Evolutionary conservation across 2,329 filamentous ascomycete species (phyloP), one percentile per base, ranked within the genome.

Genomic region (Aspergillus costaricaensis): DNA sequence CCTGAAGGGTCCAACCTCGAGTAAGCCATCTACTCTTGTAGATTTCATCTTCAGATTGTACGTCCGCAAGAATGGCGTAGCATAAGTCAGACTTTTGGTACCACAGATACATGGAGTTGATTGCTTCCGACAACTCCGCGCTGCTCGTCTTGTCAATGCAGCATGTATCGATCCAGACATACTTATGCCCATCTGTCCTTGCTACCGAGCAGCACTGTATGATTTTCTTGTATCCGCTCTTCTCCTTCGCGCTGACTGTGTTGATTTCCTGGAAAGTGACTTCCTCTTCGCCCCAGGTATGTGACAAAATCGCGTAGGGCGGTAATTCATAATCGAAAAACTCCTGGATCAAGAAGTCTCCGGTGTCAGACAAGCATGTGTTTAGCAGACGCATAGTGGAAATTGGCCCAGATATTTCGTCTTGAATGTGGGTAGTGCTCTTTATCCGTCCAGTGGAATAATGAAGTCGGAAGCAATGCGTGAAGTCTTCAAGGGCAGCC

Each of bases 181-280:
- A 43, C 7, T 43, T 6, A 2, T 17, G 2, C 1, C 39, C 39
- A 2, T 17, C 5, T 4, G 15, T 1, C 39, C n/a, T 17, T 9
- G 39, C 39, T n/a, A 43, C 39, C 6, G 15, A 19, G 39, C 39
- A 43, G 9, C 10, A 47, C 5, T 21, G 8, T 21, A 4, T 14
- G 10, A 47, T 47, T 25, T 47, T 47, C 6, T 12, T 3, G 17
- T 14, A 47, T 8, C 43, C 43, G 12, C 21, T 19, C 10, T 47
- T 23, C 1, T 2, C 6, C 17, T 19, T 25, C 10, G 43, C 21
- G 9, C 8, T 3, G 10, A 2, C 3, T 2, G 19, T 0, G 2
- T 21, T 47, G 4, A 47, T 27, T 8, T 47, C 43, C 5, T 47
- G 43, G 8, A 3, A 47, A 3, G 43, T 47, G 10, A 47, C 43